Percentiles rank a stretch among this genome's conserved stretches.
Conservation (phyloP, 2,329 filamentous ascomycete genomes). For the Aureobasidium namibiae region DNA sequence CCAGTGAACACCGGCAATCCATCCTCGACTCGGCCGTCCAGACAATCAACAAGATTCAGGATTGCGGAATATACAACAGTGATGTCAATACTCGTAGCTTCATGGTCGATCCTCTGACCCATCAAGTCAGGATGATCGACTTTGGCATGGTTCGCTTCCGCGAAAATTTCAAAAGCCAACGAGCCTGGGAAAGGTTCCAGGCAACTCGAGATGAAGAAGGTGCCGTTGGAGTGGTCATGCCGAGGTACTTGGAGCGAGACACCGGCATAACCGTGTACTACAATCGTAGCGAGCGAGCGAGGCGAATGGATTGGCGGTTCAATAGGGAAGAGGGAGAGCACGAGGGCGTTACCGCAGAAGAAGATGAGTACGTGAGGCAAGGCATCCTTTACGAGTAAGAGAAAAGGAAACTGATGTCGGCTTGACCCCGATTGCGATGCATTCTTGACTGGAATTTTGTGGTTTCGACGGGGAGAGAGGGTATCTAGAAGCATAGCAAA, state of each 20-base stretch:
- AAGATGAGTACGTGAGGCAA: neutral
- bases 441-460: no score
- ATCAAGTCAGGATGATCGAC: neutral
- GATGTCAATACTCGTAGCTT: conserved; percentile 1
- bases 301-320: neutral
- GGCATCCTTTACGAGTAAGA: neutral
- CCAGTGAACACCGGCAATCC: neutral
- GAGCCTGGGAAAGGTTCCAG: neutral
- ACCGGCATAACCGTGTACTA: neutral
- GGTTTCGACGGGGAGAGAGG: no score
- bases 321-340: neutral
- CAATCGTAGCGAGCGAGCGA: neutral
- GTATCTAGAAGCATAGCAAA: no score
- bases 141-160: neutral
- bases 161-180: neutral
- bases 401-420: neutral
- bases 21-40: neutral
- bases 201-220: neutral
- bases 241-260: neutral
- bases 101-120: neutral
- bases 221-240: neutral
- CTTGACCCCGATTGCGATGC: no score
- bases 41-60: neutral
- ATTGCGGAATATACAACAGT: neutral
- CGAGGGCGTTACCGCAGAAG: neutral